Evolutionary conservation across 139 green algal genomes (phyloP).

Genomic region (Chlamydomonas asymmetrica): DNA sequence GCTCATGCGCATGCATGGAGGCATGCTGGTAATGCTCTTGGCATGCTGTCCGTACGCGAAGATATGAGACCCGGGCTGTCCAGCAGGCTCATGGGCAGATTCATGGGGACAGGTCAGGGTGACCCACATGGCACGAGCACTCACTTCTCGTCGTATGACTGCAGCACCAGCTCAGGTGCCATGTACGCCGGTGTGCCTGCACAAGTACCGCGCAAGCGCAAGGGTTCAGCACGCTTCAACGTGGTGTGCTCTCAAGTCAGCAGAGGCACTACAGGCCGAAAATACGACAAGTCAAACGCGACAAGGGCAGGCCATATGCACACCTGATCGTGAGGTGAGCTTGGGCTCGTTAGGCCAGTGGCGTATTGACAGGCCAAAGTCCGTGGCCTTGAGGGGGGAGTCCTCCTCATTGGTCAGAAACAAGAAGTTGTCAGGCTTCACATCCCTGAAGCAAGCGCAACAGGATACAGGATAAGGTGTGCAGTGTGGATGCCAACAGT

Average conservation of each 20-base stretch:
- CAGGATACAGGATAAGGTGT: neutral
- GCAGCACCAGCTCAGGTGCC: conserved; percentile 87
- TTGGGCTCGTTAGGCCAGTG: conserved; percentile 72
- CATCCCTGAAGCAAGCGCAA: conserved; percentile 12
- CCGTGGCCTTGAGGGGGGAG: conserved; percentile 71
- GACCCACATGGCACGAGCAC: too few species aligned
- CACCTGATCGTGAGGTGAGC: conserved; percentile 72
- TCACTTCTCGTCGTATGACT: conserved; percentile 71
- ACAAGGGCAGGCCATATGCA: too few species aligned
- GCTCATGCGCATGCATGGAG: too few species aligned
- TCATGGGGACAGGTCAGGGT: too few species aligned
- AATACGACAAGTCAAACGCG: too few species aligned
- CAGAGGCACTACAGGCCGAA: too few species aligned
- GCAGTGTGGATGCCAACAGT: conserved; percentile 15
- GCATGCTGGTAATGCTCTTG: too few species aligned
- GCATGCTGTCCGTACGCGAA: too few species aligned
- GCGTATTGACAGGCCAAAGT: conserved; percentile 86
- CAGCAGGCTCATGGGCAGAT: too few species aligned
- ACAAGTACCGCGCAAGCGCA: neutral
- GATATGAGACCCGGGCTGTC: too few species aligned
- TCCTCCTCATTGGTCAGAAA: conserved; percentile 70
- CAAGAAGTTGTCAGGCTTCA: conserved; percentile 89
- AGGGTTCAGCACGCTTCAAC: too few species aligned
- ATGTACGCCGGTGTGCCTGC: conserved; percentile 91
- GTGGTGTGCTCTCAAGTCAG: too few species aligned